Evolutionary conservation across 768 basidiomycete genomes (phyloP).

Genomic region (Cubamyces sp.): DNA sequence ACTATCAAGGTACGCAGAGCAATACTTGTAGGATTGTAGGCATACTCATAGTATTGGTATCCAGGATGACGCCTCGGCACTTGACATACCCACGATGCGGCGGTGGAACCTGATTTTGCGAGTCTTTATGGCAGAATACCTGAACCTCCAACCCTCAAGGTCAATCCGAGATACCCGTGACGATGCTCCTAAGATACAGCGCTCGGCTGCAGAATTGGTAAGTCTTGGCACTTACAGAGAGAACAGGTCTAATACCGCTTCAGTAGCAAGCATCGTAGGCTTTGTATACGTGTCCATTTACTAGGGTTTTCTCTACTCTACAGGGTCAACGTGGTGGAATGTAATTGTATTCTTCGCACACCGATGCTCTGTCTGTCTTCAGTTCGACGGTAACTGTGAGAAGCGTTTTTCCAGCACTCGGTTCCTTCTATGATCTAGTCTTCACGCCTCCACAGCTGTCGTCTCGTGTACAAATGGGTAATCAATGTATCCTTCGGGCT

Average conservation of each 20-base stretch:
- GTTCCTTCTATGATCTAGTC: too few relatives aligned
- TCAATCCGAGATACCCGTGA: neutral
- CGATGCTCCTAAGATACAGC: neutral
- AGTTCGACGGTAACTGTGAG: too few relatives aligned
- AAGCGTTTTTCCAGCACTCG: too few relatives aligned
- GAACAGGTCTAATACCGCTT: conserved; percentile 5
- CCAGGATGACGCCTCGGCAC: conserved; percentile 87
- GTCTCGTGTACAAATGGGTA: conserved; percentile 21
- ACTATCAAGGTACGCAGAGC: conserved; percentile 58
- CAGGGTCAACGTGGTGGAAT: too few relatives aligned
- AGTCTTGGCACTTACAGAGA: conserved; percentile 4
- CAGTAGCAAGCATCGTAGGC: conserved; percentile 15
- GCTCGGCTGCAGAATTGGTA: conserved; percentile 31
- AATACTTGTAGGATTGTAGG: neutral
- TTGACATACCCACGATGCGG: conserved; percentile 84
- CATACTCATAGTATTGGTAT: neutral
- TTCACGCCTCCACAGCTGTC: too few relatives aligned
- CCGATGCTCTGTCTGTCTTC: too few relatives aligned
- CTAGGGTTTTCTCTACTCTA: neutral
- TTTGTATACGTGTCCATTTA: neutral
- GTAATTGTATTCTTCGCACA: too few relatives aligned
- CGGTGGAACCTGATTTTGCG: conserved; percentile 90
- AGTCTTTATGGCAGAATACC: conserved; percentile 89
- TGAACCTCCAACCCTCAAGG: conserved; percentile 61
- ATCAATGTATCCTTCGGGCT: conserved; percentile 24